phyloP scores from a whole-genome alignment of 768 basidiomycete species.

The Xerocomellus intermedius region DNA sequence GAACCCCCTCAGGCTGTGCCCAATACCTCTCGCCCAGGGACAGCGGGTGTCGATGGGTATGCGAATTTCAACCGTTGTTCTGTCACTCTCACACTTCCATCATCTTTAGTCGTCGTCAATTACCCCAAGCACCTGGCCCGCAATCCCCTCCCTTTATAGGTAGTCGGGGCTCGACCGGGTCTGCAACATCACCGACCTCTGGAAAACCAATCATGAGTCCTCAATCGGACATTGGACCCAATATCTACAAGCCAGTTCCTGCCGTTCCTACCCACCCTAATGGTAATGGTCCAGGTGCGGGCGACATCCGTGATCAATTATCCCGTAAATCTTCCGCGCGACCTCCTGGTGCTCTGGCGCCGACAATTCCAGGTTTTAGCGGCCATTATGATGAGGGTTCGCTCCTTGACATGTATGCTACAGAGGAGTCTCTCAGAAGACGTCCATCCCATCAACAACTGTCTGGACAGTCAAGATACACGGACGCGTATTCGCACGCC shows the following conservation, averaged over 20 bases:
- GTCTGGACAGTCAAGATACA: constrained; percentile 19
- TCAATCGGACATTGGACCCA: constrained; percentile 20
- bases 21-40: constrained; percentile 25
- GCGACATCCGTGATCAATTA: constrained; percentile 23
- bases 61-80: neutral
- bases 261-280: constrained; percentile 22
- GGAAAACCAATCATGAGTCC: constrained; percentile 12
- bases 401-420: constrained; percentile 23
- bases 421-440: constrained; percentile 15
- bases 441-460: constrained; percentile 21
- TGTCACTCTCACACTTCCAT: neutral
- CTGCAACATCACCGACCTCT: constrained; percentile 19
- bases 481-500: constrained; percentile 15
- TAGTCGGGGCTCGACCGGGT: constrained; percentile 23
- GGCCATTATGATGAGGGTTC: constrained; percentile 23
- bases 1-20: constrained; percentile 8
- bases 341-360: constrained; percentile 30
- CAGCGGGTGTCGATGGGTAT: constrained; percentile 27
- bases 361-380: constrained; percentile 26
- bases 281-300: constrained; percentile 6
- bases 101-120: constrained; percentile 27
- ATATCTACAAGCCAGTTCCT: constrained; percentile 33
- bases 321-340: constrained; percentile 24
- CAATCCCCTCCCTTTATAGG: constrained; percentile 13
- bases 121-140: constrained; percentile 25